Evolutionary conservation across 371 early-diverging fungal species (phyloP).

Genomic region (Mycotypha africana): DNA sequence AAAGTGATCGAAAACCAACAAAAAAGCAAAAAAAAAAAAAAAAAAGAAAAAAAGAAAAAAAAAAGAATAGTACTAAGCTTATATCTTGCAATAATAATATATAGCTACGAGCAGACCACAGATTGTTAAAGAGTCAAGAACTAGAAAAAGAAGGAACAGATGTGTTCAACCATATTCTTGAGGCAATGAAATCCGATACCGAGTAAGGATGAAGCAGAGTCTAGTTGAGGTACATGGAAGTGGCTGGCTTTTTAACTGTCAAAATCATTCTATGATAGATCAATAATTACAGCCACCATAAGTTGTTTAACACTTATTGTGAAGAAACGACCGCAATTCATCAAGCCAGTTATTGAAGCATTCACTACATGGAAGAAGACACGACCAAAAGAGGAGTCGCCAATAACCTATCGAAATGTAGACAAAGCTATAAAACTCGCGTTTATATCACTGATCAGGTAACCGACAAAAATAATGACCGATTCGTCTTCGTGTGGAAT

Average conservation of each 20-base stretch:
- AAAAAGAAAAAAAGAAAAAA: not conserved
- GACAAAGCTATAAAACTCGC: slow-evolving; percentile 37
- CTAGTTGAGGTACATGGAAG: too few relatives aligned
- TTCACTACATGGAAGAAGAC: slow-evolving; percentile 23
- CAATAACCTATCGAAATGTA: slow-evolving; percentile 35
- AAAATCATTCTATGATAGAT: slow-evolving; percentile 8
- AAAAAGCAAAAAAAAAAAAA: not conserved
- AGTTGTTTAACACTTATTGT: slow-evolving; percentile 34
- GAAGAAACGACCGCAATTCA: slow-evolving; percentile 29
- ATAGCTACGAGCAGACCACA: slow-evolving; percentile 32
- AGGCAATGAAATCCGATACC: slow-evolving; percentile 6
- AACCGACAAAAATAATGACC: not conserved
- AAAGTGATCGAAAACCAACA: not conserved
- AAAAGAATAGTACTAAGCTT: not conserved
- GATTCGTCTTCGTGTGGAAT: too few relatives aligned
- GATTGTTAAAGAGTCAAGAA: slow-evolving; percentile 24
- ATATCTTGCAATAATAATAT: not conserved
- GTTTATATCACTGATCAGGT: slow-evolving; percentile 41
- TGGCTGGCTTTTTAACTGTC: not conserved
- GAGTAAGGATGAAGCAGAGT: slow-evolving; percentile 10
- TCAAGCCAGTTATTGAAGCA: slow-evolving; percentile 15
- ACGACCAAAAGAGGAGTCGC: slow-evolving; percentile 19
- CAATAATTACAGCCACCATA: slow-evolving; percentile 38
- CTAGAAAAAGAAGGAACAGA: slow-evolving; percentile 31
- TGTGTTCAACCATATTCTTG: slow-evolving; percentile 19